Percentiles rank a stretch among this genome's conserved stretches.
Evolutionary conservation across 2,329 filamentous ascomycete species (phyloP).

Genomic region (Ascochyta lentis): DNA sequence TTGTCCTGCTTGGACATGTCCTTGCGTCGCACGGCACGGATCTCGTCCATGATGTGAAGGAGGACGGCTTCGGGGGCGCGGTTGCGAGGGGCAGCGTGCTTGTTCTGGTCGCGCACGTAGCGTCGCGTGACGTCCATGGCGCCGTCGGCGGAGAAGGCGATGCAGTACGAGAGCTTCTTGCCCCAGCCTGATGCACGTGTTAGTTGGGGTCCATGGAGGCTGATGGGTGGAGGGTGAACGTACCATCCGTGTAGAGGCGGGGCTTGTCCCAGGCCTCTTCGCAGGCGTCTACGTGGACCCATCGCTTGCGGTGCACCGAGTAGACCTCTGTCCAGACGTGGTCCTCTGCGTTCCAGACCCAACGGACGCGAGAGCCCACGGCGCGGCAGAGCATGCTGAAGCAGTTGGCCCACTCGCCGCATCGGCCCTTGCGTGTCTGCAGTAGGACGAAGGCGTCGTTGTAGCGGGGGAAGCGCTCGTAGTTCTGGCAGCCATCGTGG

Average conservation of each 20-base stretch:
- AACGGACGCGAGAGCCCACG: constrained; percentile 86
- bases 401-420: constrained; percentile 97
- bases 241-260: constrained; percentile 84
- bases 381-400: constrained; percentile 98
- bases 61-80: constrained; percentile 88
- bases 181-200: constrained; percentile 70
- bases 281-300: constrained; percentile 96
- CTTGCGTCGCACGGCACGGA: constrained; percentile 80
- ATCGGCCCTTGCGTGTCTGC: constrained; percentile 83
- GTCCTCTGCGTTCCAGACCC: constrained; percentile 98
- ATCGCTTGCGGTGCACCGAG: constrained; percentile 88
- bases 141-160: constrained; percentile 93
- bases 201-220: constrained; percentile 5
- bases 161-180: constrained; percentile 95
- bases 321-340: constrained; percentile 98
- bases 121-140: constrained; percentile 71
- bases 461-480: constrained; percentile 91
- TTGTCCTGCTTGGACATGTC: constrained; percentile 88
- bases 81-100: constrained; percentile 75
- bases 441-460: constrained; percentile 93
- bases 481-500: constrained; percentile 73
- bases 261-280: constrained; percentile 97
- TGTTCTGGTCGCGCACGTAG: constrained; percentile 72
- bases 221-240: constrained; percentile 31
- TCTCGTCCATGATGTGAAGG: constrained; percentile 89